Evolutionary conservation across 805 yeast species (phyloP).

Genomic region (Scheffersomyces lignosus): DNA sequence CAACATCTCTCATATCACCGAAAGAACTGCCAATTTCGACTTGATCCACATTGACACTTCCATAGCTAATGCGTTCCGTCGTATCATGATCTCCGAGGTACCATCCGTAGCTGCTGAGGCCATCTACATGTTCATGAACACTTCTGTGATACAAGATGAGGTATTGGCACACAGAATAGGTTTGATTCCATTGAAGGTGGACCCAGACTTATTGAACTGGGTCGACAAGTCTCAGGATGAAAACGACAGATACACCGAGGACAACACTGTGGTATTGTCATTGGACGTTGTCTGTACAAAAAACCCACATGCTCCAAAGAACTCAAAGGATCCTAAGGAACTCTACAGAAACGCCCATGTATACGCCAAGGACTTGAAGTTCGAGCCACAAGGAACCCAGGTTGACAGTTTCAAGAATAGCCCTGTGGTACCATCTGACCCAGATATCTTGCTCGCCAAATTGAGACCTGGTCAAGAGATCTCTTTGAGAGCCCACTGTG

Average conservation of each 20-base stretch:
- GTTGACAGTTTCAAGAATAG: constrained; percentile 61
- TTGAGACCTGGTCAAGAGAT: constrained; percentile 97
- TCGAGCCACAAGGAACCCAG: constrained; percentile 91
- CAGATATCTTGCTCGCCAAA: constrained; percentile 87
- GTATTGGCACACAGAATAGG: constrained; percentile 96
- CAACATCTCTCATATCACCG: constrained; percentile 61
- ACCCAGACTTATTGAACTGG: constrained; percentile 89
- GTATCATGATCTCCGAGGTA: constrained; percentile 95
- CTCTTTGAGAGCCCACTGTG: constrained; percentile 83
- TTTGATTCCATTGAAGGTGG: constrained; percentile 82
- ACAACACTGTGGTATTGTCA: constrained; percentile 82
- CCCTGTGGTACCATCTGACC: constrained; percentile 79
- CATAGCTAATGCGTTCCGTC: constrained; percentile 92
- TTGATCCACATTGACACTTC: constrained; percentile 86
- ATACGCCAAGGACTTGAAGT: constrained; percentile 85
- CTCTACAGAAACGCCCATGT: constrained; percentile 82
- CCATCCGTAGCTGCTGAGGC: constrained; percentile 95
- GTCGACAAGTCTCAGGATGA: constrained; percentile 65
- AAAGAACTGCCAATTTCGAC: constrained; percentile 82
- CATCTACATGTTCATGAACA: constrained; percentile 87
- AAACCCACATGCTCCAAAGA: constrained; percentile 79
- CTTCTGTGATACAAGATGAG: constrained; percentile 96
- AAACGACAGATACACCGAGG: constrained; percentile 72
- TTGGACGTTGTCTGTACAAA: constrained; percentile 81
- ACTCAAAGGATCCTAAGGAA: constrained; percentile 77